Evolutionary conservation across 768 basidiomycete genomes (phyloP).

Genomic region (Suillus decipiens): DNA sequence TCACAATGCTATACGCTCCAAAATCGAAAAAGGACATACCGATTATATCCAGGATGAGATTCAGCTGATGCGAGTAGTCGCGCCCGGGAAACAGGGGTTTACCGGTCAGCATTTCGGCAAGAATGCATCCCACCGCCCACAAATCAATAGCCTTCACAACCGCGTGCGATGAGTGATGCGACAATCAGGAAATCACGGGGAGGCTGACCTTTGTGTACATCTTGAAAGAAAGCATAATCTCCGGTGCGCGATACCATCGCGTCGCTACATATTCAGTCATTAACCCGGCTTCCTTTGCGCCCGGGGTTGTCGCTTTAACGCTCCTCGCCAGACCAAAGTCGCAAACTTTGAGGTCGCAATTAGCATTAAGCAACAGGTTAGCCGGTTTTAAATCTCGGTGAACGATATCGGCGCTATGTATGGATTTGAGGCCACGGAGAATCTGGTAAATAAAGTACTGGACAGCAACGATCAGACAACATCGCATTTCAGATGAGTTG

Average conservation of each 20-base stretch:
- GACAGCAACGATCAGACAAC: constrained; percentile 12
- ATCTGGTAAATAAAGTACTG: constrained; percentile 86
- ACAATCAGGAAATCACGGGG: constrained; percentile 14
- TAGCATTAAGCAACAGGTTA: constrained; percentile 85
- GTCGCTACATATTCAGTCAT: constrained; percentile 92
- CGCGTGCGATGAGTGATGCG: constrained; percentile 10
- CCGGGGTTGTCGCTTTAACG: constrained; percentile 51
- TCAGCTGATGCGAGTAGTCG: constrained; percentile 85
- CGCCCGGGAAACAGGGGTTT: constrained; percentile 88
- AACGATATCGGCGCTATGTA: constrained; percentile 84
- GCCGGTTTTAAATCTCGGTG: constrained; percentile 84
- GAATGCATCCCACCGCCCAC: constrained; percentile 75
- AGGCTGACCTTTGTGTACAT: constrained; percentile 70
- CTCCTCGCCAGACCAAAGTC: constrained; percentile 85
- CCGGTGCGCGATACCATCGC: constrained; percentile 90
- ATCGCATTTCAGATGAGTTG: not conserved
- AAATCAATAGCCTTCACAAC: constrained; percentile 60
- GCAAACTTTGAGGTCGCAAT: constrained; percentile 87
- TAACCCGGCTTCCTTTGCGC: constrained; percentile 63
- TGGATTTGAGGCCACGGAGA: constrained; percentile 83
- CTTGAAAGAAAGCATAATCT: constrained; percentile 95
- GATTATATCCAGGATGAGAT: constrained; percentile 86
- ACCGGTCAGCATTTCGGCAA: constrained; percentile 80
- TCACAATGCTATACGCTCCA: constrained; percentile 20
- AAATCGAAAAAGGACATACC: constrained; percentile 38